phyloP scores from a whole-genome alignment of 352 stramenopile species.

The Achlya hypogyna region DNA sequence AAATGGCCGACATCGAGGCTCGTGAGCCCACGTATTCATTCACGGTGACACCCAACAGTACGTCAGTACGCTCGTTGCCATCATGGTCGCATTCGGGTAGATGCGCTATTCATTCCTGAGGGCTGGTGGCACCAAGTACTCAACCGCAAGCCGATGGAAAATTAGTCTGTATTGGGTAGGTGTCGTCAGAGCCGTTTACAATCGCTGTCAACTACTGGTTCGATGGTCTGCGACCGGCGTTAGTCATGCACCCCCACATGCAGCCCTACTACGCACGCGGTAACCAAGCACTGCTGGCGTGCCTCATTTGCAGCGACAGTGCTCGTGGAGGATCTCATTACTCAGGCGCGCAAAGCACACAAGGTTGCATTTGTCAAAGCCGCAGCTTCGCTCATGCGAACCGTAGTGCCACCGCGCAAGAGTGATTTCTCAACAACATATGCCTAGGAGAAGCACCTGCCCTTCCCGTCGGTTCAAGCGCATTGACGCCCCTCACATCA shows the following conservation, averaged over 20 bases:
- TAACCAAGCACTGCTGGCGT: neutral
- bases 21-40: neutral
- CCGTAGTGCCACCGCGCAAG: neutral
- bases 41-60: neutral
- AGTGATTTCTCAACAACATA: too few species aligned
- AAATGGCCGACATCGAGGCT: slow-evolving; percentile 23
- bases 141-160: neutral
- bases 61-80: neutral
- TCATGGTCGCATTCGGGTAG: slow-evolving; percentile 10
- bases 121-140: slow-evolving; percentile 72
- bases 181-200: slow-evolving; percentile 61
- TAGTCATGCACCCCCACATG: slow-evolving; percentile 37
- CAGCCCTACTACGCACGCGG: slow-evolving; percentile 47
- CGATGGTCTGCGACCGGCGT: slow-evolving; percentile 43
- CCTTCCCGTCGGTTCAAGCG: neutral
- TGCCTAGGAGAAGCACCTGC: too few species aligned
- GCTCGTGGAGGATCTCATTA: too few species aligned
- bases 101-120: slow-evolving; percentile 68
- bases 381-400: neutral
- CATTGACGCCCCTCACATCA: neutral
- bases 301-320: too few species aligned
- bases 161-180: slow-evolving; percentile 16
- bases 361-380: neutral
- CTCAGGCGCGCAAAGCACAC: too few species aligned
- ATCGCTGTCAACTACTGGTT: slow-evolving; percentile 83